A percentile compares a stretch with the other conserved stretches of the same genome.
These are phyloP conservation scores for Coemansia sp. DNA, from an alignment of 192 early-diverging fungal genomes.

Conservation along the genomic window DNA sequence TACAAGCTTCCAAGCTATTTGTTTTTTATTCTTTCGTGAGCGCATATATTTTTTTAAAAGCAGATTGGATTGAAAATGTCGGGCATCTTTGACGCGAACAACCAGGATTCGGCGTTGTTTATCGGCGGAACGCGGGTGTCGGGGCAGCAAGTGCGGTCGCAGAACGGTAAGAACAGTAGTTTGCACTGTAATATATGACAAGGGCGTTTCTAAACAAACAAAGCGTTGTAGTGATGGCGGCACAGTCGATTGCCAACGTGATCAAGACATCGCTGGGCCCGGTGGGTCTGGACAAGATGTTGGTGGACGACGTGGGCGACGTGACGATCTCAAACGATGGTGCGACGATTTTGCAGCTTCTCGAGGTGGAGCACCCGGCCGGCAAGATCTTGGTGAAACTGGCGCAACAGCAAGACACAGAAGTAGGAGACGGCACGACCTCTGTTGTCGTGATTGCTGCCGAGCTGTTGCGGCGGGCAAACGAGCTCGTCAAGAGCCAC, in stretches of 20 bases:
- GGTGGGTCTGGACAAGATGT: conserved; percentile 99
- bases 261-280: conserved; percentile 98
- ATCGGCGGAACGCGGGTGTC: conserved; percentile 88
- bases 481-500: conserved; percentile 97
- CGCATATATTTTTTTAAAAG: not conserved
- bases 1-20: not conserved
- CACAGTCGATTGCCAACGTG: conserved; percentile 94
- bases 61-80: conserved; percentile 25
- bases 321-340: conserved; percentile 99
- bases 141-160: conserved; percentile 85
- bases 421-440: conserved; percentile 99
- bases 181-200: no score
- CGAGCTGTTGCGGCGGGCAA: conserved; percentile 91
- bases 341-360: conserved; percentile 92
- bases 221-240: conserved; percentile 79
- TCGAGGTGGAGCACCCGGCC: conserved; percentile 99
- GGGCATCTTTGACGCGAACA: conserved; percentile 50
- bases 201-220: not conserved
- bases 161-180: conserved; percentile 75
- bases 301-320: conserved; percentile 99
- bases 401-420: conserved; percentile 99
- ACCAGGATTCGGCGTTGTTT: conserved; percentile 61
- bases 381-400: conserved; percentile 96
- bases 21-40: not conserved
- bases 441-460: conserved; percentile 99